Base-by-base conservation (phyloP, 208 protist species). In the Acanthamoeba rhysodes region DNA sequence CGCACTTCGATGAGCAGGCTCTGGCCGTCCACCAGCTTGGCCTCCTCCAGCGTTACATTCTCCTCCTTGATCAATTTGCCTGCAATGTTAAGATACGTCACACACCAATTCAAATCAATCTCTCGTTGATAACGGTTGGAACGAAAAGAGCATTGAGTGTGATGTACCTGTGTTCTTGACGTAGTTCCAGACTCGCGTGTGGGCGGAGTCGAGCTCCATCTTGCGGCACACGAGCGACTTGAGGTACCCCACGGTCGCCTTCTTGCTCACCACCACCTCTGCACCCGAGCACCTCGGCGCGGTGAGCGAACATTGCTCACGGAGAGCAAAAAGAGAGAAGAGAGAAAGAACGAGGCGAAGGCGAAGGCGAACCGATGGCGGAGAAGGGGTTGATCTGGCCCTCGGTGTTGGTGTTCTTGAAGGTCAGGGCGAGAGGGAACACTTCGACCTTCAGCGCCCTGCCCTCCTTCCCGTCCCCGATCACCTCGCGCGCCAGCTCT, bases 201-300 rank as follows among this genome's bases (percentile, higher is more conserved):
- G 34, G 68, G 55, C 50, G 27, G 32, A 18, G 32, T 62, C 59
- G 24, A 93, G 50, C 24, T 50, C 62, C 87, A 93, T 93, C 57
- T 72, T 64, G n/a, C 48, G 41, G 27, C 87, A 62, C 10, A 93
- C 55, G 24, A 93, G 32, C n/a, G 41, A 41, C 41, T 93, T 93
- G 10, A 93, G 37, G 37, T 64, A 53, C 6, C 41, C 34, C 29
- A 93, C 32, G 6, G 87, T 93, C 22, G 59, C 55, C 87, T 93
- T 62, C 87, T 93, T 93, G 87, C 87, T 93, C 20, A 93, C 62
- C 20, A 93, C 34, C 53, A 93, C 87, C 62, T 93, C 87, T 76
- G 68, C 68, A 76, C 41, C 14, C 27, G 68, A 27, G 10, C 68
- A 41, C 68, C 0, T 5, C 29, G 14, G 68, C 18, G 10, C 14